phyloP scores from a whole-genome alignment of 495 filamentous ascomycete genomes.

The Cladorrhinum samala region DNA sequence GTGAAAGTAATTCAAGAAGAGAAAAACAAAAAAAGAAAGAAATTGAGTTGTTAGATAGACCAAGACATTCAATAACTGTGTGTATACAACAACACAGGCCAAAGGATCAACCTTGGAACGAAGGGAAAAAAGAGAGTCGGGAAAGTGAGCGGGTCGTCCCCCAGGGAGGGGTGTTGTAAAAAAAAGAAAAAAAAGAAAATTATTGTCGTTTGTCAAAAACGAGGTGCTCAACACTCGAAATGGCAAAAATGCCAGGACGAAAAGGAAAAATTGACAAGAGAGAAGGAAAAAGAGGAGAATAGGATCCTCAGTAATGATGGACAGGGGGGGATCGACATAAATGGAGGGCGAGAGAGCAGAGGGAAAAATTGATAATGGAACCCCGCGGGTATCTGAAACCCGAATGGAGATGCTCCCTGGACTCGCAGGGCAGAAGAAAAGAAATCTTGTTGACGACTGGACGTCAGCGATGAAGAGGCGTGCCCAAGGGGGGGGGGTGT shows the following conservation, averaged over 20 bases:
- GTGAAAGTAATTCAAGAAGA: slow-evolving; percentile 12
- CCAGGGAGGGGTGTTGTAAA: slow-evolving; percentile 22
- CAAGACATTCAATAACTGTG: slow-evolving; percentile 10
- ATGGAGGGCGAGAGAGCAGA: no score
- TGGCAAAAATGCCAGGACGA: slow-evolving; percentile 4
- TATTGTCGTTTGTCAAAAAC: no score
- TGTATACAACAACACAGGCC: slow-evolving; percentile 24
- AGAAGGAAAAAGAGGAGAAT: slow-evolving; percentile 6
- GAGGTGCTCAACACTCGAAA: slow-evolving; percentile 16
- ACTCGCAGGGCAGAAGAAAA: slow-evolving; percentile 3
- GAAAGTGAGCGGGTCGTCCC: not conserved
- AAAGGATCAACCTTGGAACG: slow-evolving; percentile 50
- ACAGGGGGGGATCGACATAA: slow-evolving; percentile 3
- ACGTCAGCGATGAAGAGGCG: not conserved
- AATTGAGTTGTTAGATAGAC: no score
- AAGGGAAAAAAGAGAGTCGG: slow-evolving; percentile 20
- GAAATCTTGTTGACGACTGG: no score
- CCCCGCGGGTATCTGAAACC: slow-evolving; percentile 33
- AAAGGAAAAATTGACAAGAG: slow-evolving; percentile 8
- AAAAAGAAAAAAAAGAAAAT: slow-evolving; percentile 25
- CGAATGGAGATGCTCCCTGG: slow-evolving; percentile 15
- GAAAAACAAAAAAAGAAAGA: slow-evolving; percentile 23
- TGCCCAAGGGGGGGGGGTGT: not conserved
- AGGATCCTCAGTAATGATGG: not conserved
- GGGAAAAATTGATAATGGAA: not conserved